Evolutionary conservation across 257 asterid species (phyloP).

Genomic region (Thymus mandschuricus): DNA sequence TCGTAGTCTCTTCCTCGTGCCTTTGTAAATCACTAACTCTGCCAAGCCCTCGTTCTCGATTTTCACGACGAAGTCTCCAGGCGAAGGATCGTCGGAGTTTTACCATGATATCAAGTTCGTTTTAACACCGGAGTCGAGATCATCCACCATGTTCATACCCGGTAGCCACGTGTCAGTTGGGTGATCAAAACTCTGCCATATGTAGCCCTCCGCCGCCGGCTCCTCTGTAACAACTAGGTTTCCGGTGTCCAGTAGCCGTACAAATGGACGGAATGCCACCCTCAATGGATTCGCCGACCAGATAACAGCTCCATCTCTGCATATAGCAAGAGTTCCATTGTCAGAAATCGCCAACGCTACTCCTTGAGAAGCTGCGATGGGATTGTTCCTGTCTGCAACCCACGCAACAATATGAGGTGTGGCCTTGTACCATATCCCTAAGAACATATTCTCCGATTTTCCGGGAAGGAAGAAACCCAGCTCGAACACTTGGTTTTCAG

Average conservation of each 20-base stretch:
- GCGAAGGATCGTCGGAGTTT: constrained; percentile 42
- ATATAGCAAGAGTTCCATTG: neutral
- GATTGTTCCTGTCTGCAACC: neutral
- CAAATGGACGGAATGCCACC: neutral
- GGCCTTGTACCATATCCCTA: constrained; percentile 8
- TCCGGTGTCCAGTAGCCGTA: constrained; percentile 22
- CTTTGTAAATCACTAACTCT: constrained; percentile 27
- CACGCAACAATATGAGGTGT: neutral
- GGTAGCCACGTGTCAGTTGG: constrained; percentile 30
- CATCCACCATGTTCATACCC: constrained; percentile 27
- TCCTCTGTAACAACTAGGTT: constrained; percentile 18
- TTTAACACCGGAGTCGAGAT: neutral
- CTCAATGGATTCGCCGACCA: constrained; percentile 4
- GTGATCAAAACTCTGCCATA: constrained; percentile 47
- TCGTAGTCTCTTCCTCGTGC: constrained; percentile 2
- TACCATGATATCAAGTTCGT: constrained; percentile 45
- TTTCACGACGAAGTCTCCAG: constrained; percentile 33
- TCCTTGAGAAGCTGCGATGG: neutral
- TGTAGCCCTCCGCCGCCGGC: neutral
- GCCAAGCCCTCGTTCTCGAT: constrained; percentile 32
- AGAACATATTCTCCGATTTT: neutral
- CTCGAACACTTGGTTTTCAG: too few relatives aligned
- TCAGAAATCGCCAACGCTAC: neutral
- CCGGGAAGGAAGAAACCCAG: neutral
- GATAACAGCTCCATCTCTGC: neutral